Evolutionary conservation across 2,329 filamentous ascomycete species (phyloP).

Genomic region (Aaosphaeria pasadenensis): DNA sequence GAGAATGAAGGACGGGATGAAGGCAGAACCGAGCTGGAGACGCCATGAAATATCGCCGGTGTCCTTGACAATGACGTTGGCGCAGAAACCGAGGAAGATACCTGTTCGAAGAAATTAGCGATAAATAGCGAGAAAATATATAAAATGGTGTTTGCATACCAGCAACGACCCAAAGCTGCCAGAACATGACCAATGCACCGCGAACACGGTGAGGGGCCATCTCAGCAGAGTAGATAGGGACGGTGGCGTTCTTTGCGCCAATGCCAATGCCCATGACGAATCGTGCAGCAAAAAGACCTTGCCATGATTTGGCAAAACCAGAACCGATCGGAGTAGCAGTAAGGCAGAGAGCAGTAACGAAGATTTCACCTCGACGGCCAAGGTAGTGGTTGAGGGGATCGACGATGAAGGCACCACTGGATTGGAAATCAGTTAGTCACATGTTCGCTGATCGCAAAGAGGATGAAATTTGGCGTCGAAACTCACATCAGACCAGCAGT

Average conservation of each 20-base stretch:
- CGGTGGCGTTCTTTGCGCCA: constrained; percentile 31
- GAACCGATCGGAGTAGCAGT: constrained; percentile 38
- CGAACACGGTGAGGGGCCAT: constrained; percentile 33
- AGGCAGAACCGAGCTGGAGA: constrained; percentile 38
- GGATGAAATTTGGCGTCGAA: constrained; percentile 5
- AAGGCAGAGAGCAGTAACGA: constrained; percentile 33
- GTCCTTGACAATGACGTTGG: constrained; percentile 47
- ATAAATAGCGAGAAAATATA: no score
- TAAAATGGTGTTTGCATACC: constrained; percentile 5
- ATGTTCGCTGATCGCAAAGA: background rate
- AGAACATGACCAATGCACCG: constrained; percentile 38
- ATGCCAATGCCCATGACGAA: constrained; percentile 36
- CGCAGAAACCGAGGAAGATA: constrained; percentile 46
- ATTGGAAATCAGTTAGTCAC: constrained; percentile 2
- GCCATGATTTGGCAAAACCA: constrained; percentile 34
- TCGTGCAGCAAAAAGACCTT: constrained; percentile 33
- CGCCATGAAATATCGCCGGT: constrained; percentile 34
- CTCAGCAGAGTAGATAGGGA: constrained; percentile 34
- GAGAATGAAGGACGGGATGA: constrained; percentile 38
- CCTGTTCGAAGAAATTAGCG: constrained; percentile 19
- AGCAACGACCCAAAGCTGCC: constrained; percentile 39
- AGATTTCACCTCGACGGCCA: constrained; percentile 37
- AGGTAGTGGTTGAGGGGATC: constrained; percentile 39
- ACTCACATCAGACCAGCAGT: constrained; percentile 37
- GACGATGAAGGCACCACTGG: constrained; percentile 27